A percentile compares a stretch with the other conserved stretches of the same genome.
Conservation (phyloP, 2,329 filamentous ascomycete species). For the Akanthomyces dipterigenus region DNA sequence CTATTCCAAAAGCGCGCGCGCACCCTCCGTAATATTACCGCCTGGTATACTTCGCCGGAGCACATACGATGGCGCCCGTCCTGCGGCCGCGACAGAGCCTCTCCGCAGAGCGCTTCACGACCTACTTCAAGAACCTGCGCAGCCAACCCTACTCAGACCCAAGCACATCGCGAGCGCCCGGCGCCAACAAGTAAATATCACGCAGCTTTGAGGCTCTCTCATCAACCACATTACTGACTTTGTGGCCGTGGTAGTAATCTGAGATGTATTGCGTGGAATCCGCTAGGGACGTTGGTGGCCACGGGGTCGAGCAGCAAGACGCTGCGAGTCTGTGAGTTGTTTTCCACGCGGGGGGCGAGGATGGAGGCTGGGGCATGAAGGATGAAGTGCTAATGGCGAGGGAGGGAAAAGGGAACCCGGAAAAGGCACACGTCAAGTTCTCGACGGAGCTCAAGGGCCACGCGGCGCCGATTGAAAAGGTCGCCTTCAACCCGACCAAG, state of each 20-base stretch:
- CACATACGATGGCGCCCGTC: constrained; percentile 32
- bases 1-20: neutral
- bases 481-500: constrained; percentile 70
- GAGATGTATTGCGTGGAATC: constrained; percentile 83
- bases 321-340: constrained; percentile 61
- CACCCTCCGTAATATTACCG: no score
- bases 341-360: no score
- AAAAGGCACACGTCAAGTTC: constrained; percentile 65
- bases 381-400: neutral
- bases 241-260: constrained; percentile 43
- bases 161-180: constrained; percentile 43
- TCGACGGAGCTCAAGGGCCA: constrained; percentile 71
- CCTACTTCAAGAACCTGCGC: constrained; percentile 60
- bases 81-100: constrained; percentile 46
- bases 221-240: constrained; percentile 1
- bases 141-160: constrained; percentile 66
- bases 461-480: constrained; percentile 59
- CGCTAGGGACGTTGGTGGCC: constrained; percentile 73
- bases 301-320: constrained; percentile 68
- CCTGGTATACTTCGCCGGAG: no score
- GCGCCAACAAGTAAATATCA: constrained; percentile 21
- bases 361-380: neutral
- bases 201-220: neutral
- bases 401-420: constrained; percentile 58
- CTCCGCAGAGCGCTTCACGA: constrained; percentile 63